Evolutionary conservation across 208 protist genomes (phyloP).

Genomic region (Leishmania braziliensis): DNA sequence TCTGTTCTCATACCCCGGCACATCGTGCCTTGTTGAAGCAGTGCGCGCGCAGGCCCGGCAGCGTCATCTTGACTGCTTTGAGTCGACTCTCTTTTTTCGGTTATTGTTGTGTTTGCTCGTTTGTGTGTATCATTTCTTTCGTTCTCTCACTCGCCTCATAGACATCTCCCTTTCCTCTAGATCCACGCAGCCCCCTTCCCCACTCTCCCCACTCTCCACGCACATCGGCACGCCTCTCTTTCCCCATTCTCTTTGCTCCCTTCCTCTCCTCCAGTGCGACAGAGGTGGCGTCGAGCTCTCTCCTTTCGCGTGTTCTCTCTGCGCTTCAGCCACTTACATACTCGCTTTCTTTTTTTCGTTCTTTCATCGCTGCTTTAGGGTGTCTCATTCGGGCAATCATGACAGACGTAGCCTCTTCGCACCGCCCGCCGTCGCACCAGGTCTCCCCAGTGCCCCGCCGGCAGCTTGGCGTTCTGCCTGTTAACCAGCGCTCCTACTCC

Average conservation of each 20-base stretch:
- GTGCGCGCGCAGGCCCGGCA: neutral
- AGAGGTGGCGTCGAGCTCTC: neutral
- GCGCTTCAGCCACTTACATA: neutral
- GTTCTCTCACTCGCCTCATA: neutral
- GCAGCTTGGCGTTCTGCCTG: conserved; percentile 69
- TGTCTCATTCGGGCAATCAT: neutral
- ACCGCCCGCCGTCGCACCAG: conserved; percentile 35
- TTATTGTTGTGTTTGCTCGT: neutral
- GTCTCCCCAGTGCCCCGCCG: conserved; percentile 70
- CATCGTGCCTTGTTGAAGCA: neutral
- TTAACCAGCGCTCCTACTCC: conserved; percentile 88
- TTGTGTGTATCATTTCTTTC: neutral
- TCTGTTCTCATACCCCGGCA: neutral
- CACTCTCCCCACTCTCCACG: neutral
- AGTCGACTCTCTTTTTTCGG: neutral
- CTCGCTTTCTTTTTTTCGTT: neutral
- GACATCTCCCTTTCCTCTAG: neutral
- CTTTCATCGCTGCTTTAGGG: neutral
- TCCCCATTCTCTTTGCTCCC: neutral
- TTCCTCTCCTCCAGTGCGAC: neutral
- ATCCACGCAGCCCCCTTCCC: neutral
- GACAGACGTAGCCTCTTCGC: conserved; percentile 9
- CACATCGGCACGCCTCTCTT: neutral
- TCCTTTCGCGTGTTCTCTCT: neutral
- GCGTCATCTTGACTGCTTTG: neutral